phyloP scores from a whole-genome alignment of 2,329 filamentous ascomycete genomes.

The Fusarium sp. region DNA sequence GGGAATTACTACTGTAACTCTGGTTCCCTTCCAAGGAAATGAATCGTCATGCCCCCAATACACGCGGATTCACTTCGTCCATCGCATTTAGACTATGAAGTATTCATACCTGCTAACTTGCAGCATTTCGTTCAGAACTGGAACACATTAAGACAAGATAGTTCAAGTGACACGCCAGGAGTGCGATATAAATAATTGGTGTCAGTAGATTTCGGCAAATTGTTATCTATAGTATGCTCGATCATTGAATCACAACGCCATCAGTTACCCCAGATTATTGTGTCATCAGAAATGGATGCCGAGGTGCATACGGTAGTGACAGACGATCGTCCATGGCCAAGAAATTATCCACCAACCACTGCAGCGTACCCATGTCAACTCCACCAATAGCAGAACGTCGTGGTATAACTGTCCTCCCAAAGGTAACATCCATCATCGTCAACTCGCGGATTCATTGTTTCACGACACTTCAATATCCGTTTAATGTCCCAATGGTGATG shows the following conservation, averaged over 20 bases:
- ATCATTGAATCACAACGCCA: too few species aligned
- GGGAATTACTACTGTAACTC: not conserved
- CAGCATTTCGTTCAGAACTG: too few species aligned
- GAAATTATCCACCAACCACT: constrained; percentile 4
- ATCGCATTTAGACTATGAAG: too few species aligned
- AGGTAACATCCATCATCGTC: constrained; percentile 1
- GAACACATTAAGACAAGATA: too few species aligned
- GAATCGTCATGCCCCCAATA: not conserved
- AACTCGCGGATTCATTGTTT: constrained; percentile 10
- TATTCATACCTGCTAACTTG: too few species aligned
- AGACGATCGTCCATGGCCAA: not conserved
- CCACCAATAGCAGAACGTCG: constrained; percentile 13
- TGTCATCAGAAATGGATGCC: not conserved
- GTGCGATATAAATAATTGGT: too few species aligned
- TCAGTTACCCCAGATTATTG: not conserved
- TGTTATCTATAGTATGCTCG: too few species aligned
- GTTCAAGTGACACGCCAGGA: too few species aligned
- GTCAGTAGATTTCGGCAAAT: too few species aligned
- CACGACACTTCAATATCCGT: not conserved
- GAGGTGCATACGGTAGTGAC: not conserved
- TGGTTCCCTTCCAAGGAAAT: too few species aligned
- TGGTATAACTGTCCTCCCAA: not conserved
- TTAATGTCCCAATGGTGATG: not conserved
- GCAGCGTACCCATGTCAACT: not conserved
- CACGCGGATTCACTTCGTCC: too few species aligned